phyloP scores from a whole-genome alignment of 176 grass and related monocot species.

The Saccharum spontaneum region DNA sequence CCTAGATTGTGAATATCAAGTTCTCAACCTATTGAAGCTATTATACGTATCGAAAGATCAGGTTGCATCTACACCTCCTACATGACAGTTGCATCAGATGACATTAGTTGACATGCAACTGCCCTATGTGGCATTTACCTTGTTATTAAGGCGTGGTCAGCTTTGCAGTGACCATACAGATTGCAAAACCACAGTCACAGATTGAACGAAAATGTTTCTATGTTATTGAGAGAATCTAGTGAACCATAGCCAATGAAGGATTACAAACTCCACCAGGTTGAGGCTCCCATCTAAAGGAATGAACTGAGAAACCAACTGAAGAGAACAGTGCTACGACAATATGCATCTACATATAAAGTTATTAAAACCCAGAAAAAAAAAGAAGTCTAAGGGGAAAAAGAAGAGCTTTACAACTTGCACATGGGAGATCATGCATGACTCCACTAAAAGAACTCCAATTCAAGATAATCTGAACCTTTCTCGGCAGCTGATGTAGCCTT shows the following conservation, averaged over 20 bases:
- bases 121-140: neutral
- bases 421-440: slow-evolving; percentile 3
- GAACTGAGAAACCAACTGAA: slow-evolving; percentile 26
- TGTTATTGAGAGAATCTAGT: slow-evolving; percentile 32
- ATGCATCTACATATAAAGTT: slow-evolving; percentile 47
- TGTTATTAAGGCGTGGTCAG: neutral
- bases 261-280: slow-evolving; percentile 19
- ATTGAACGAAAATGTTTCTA: slow-evolving; percentile 27
- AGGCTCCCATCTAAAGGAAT: slow-evolving; percentile 31
- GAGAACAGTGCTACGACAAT: slow-evolving; percentile 19
- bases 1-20: too few relatives aligned
- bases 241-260: slow-evolving; percentile 2
- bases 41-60: too few relatives aligned
- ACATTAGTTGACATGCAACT: neutral
- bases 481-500: slow-evolving; percentile 32
- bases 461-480: slow-evolving; percentile 71
- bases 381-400: slow-evolving; percentile 2
- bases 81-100: too few relatives aligned
- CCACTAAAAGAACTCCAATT: slow-evolving; percentile 84
- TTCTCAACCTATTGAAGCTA: too few relatives aligned
- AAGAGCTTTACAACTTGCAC: slow-evolving; percentile 47
- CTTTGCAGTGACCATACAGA: neutral
- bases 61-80: too few relatives aligned
- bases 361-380: slow-evolving; percentile 33
- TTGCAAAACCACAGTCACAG: neutral